Conservation (phyloP, 345 rosid genomes). For the Draba incana region DNA sequence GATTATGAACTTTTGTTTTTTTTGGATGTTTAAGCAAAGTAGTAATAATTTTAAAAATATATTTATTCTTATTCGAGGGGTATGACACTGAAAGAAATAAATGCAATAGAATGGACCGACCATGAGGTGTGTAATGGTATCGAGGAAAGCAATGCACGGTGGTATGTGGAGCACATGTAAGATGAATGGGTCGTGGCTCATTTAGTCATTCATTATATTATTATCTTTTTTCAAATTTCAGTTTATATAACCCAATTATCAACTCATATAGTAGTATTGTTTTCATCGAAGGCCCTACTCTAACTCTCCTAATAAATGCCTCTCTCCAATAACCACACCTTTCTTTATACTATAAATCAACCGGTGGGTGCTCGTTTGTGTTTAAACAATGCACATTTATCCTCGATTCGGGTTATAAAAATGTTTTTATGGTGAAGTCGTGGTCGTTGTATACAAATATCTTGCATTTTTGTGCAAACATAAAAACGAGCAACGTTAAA, state of each 20-base stretch:
- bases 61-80: not conserved
- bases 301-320: constrained; percentile 19
- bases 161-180: constrained; percentile 33
- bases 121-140: not conserved
- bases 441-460: constrained; percentile 12
- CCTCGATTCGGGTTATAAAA: not conserved
- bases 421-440: constrained; percentile 7
- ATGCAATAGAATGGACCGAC: constrained; percentile 34
- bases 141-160: constrained; percentile 25
- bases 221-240: constrained; percentile 4
- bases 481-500: not conserved
- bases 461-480: not conserved
- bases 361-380: constrained; percentile 1
- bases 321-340: constrained; percentile 19
- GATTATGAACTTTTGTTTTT: not conserved
- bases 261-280: constrained; percentile 12
- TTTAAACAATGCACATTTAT: constrained; percentile 5
- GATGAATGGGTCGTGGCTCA: constrained; percentile 38
- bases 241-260: constrained; percentile 1
- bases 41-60: not conserved
- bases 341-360: not conserved
- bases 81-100: constrained; percentile 19
- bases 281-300: constrained; percentile 27
- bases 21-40: constrained; percentile 1
- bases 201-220: not conserved